These are phyloP conservation scores for Melanomma pulvis-pyrius DNA, from an alignment of 495 filamentous ascomycete genomes.

Conservation along the genomic window DNA sequence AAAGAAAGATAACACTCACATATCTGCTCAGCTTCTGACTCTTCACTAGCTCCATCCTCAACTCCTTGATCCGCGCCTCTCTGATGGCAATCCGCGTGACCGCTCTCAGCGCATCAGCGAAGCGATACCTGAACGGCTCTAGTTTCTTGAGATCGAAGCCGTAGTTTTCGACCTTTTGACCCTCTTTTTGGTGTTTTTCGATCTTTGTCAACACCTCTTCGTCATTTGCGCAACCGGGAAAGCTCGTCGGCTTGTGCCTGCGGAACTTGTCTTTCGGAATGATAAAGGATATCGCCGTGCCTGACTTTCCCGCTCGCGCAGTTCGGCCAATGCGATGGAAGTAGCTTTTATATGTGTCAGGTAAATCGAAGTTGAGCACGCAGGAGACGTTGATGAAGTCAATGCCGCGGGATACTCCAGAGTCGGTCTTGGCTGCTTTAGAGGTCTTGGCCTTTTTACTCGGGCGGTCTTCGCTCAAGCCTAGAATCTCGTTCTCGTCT, in stretches of 20 bases:
- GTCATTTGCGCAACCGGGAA: conserved; percentile 73
- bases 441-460: conserved; percentile 67
- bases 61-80: conserved; percentile 84
- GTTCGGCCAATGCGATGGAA: conserved; percentile 94
- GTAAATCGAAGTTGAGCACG: conserved; percentile 93
- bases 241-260: conserved; percentile 85
- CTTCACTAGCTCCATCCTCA: conserved; percentile 85
- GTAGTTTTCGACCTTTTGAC: conserved; percentile 81
- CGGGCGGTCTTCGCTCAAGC: conserved; percentile 43
- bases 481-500: conserved; percentile 86
- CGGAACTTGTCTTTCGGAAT: conserved; percentile 76
- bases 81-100: conserved; percentile 83
- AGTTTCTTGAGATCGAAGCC: conserved; percentile 93
- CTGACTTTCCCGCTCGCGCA: conserved; percentile 82
- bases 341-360: conserved; percentile 84
- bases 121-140: conserved; percentile 90
- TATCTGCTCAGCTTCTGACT: conserved; percentile 84
- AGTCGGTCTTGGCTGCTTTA: conserved; percentile 76
- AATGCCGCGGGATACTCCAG: conserved; percentile 88
- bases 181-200: conserved; percentile 62
- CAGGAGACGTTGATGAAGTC: conserved; percentile 95
- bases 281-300: conserved; percentile 94
- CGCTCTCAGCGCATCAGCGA: conserved; percentile 82
- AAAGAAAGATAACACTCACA: conserved; percentile 7
- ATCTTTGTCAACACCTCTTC: conserved; percentile 64